Percentiles rank a stretch among this genome's conserved stretches.
phyloP scores from a whole-genome alignment of 345 rosid genomes.

The Acer campestre region DNA sequence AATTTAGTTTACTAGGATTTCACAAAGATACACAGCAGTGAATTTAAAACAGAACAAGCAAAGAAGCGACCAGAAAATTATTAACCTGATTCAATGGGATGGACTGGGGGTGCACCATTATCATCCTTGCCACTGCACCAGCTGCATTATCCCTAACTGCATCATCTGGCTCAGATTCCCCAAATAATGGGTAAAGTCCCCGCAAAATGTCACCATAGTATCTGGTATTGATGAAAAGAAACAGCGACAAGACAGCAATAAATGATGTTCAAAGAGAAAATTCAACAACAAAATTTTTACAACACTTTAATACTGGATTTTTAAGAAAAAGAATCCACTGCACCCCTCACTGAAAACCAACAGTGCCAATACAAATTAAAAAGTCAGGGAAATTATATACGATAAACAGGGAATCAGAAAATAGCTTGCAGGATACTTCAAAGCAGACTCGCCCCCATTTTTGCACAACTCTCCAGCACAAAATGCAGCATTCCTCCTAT shows the following conservation, averaged over 20 bases:
- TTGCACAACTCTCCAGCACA: conserved; percentile 96
- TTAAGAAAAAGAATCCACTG: neutral
- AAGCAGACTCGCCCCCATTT: conserved; percentile 83
- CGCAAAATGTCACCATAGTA: conserved; percentile 77
- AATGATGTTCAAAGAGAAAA: conserved; percentile 4
- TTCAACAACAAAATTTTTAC: conserved; percentile 14
- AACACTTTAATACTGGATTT: conserved; percentile 1
- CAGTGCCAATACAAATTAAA: neutral
- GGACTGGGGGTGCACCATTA: conserved; percentile 81
- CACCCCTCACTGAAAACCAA: neutral
- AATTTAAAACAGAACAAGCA: neutral
- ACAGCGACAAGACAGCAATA: conserved; percentile 14
- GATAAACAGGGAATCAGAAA: neutral
- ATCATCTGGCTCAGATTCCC: conserved; percentile 91
- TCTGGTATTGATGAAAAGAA: conserved; percentile 57
- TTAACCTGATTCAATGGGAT: conserved; percentile 89
- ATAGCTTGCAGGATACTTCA: conserved; percentile 69
- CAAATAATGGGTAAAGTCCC: conserved; percentile 78
- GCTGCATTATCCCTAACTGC: conserved; percentile 99
- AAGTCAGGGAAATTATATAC: neutral
- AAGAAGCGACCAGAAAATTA: conserved; percentile 14
- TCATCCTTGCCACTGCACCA: conserved; percentile 99
- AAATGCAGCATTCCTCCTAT: conserved; percentile 98
- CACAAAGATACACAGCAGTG: neutral
- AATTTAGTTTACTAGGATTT: neutral